Percentiles rank a stretch among this genome's conserved stretches.
Conservation (phyloP, 148 eudicot genomes). For the Silene uniflora region DNA sequence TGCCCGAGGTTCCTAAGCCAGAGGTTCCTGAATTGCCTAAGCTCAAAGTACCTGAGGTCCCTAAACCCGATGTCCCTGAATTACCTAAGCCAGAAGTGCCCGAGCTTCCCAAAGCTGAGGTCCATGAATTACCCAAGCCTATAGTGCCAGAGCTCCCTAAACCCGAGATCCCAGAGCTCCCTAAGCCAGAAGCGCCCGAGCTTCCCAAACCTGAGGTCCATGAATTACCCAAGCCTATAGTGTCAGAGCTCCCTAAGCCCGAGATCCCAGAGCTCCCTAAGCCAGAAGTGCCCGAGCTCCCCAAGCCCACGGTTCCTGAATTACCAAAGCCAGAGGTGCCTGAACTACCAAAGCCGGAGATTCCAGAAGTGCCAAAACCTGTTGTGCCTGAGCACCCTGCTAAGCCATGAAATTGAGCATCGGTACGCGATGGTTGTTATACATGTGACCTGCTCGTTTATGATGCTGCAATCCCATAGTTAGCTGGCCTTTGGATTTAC, state of each 20-base stretch:
- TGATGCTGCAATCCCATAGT: not conserved
- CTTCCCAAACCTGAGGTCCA: too few species aligned
- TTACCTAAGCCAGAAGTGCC: not conserved
- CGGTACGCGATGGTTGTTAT: not conserved
- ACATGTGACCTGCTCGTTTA: not conserved
- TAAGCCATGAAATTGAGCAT: conserved; percentile 9
- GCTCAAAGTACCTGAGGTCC: not conserved
- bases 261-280: too few species aligned
- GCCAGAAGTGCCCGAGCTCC: too few species aligned
- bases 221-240: too few species aligned
- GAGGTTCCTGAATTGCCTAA: conserved; percentile 5
- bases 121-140: conserved; percentile 14
- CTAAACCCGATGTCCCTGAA: too few species aligned
- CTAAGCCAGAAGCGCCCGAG: too few species aligned
- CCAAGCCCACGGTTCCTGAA: too few species aligned
- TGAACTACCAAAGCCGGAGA: not conserved
- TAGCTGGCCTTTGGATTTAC: not conserved
- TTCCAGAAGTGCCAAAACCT: conserved; percentile 4
- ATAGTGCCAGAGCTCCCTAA: too few species aligned
- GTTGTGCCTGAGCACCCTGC: conserved; percentile 15
- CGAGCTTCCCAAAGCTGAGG: conserved; percentile 13
- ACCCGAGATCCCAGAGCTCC: conserved; percentile 14
- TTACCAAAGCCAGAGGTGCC: too few species aligned
- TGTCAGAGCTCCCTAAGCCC: too few species aligned
- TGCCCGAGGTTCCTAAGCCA: not conserved